Evolutionary conservation across 176 grass and related monocot species (phyloP).

Genomic region (Aegilops bicornis): DNA sequence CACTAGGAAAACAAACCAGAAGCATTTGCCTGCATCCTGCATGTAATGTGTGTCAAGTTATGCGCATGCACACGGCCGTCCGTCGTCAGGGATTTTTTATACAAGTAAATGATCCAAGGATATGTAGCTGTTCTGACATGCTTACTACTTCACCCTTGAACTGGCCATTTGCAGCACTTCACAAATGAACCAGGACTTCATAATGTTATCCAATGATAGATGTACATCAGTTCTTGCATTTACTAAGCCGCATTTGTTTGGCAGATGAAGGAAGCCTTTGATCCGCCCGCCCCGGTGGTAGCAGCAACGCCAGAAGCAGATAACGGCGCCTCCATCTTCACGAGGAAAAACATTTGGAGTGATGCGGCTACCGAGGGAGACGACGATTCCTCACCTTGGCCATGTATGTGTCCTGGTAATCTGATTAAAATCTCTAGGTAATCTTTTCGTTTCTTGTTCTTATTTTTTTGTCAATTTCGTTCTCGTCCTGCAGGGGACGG

Average conservation of each 20-base stretch:
- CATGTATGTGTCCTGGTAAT: background rate
- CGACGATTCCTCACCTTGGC: background rate
- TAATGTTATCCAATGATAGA: background rate
- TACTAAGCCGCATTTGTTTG: background rate
- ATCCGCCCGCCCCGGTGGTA: background rate
- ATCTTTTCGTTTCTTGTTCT: background rate
- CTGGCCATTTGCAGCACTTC: background rate
- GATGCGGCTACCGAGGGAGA: background rate
- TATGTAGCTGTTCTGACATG: background rate
- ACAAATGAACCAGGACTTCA: background rate
- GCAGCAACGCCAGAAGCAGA: background rate
- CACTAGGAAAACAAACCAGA: background rate
- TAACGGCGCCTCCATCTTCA: background rate
- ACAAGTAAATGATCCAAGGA: too few relatives aligned
- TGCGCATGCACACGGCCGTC: too few relatives aligned
- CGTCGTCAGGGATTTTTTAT: too few relatives aligned
- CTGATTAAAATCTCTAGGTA: background rate
- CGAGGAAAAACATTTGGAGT: background rate
- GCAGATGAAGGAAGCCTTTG: slow-evolving; percentile 45
- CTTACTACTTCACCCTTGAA: background rate
- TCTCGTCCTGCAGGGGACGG: slow-evolving; percentile 29
- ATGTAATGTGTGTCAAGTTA: background rate
- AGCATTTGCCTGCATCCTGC: too few relatives aligned
- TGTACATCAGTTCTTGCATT: background rate
- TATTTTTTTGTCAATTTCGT: background rate